Evolutionary conservation across 345 rosid species (phyloP), one percentile per base, ranked within the genome.

Genomic region (Gossypioides kirkii): DNA sequence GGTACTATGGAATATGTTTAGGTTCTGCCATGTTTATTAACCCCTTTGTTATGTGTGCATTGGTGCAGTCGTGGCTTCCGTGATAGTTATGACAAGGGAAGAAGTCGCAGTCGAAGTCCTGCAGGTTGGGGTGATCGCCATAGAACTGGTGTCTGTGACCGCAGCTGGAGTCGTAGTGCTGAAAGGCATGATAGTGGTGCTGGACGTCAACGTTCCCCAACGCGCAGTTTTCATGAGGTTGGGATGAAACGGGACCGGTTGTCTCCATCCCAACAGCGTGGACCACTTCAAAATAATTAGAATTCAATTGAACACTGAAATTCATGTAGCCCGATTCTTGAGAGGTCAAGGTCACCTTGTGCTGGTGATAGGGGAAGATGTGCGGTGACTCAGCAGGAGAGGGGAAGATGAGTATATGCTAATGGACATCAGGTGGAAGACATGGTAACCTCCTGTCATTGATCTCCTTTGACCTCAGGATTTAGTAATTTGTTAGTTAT

Each of bases 51-150:
- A 50, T 52, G 45, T 45, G 12, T 58, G n/a, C 36, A 23, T 61
- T 28, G 73, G 61, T 28, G 46, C 60, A 60, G 16, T 22, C 46
- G 66, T 46, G 61, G 73, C 54, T 74, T 20, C 47, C 22, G 32
- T 26, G 59, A 74, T 45, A 36, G 77, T 52, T 53, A 74, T 32
- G 47, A 42, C n/a, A 75, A 23, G 52, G 78, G 38, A 38, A 20
- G 69, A 12, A 42, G 52, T 64, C 52, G 69, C 14, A 67, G 77
- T 62, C 61, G 74, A 12, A 72, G 69, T 32, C 75, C 75, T 17
- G 46, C 76, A 10, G 70, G 70, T 47, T 63, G 47, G 60, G 56
- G 55, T 3, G 77, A 58, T 18, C 59, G 73, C 52, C 20, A 26
- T 6, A 55, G 20, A 55, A 55, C 26, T 55, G 60, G 60, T 10